Conservation (phyloP, 129 eudicot genomes). For the Chrysanthemum makinoi region DNA sequence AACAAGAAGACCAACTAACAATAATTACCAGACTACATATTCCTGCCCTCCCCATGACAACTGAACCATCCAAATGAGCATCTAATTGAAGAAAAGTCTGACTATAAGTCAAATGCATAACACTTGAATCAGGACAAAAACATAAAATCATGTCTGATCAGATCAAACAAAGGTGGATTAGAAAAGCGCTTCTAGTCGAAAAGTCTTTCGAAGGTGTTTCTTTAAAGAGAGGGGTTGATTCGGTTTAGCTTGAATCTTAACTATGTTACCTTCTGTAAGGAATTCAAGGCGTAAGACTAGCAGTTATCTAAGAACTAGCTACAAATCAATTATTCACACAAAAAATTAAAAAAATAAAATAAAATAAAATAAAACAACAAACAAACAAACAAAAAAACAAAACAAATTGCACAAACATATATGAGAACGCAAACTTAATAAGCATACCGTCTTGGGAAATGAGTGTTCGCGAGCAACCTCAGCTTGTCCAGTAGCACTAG, state of each 20-base stretch:
- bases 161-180: not conserved
- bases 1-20: too few species aligned
- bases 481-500: too few species aligned
- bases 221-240: not conserved
- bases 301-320: not conserved
- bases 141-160: not conserved
- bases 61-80: not conserved
- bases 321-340: not conserved
- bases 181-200: not conserved
- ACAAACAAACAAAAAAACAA: not conserved
- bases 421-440: conserved; percentile 2
- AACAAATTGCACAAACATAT: not conserved
- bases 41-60: too few species aligned
- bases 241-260: not conserved
- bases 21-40: too few species aligned
- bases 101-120: not conserved
- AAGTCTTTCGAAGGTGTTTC: not conserved
- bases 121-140: not conserved
- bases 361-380: not conserved
- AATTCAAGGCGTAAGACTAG: not conserved
- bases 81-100: not conserved
- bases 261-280: not conserved
- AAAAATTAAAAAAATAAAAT: too few species aligned
- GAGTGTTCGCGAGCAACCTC: too few species aligned
- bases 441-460: too few species aligned